A percentile compares a stretch with the other conserved stretches of the same genome.
These are phyloP conservation scores for Russula foetens DNA, from an alignment of 768 basidiomycete genomes.

Conservation along the genomic window DNA sequence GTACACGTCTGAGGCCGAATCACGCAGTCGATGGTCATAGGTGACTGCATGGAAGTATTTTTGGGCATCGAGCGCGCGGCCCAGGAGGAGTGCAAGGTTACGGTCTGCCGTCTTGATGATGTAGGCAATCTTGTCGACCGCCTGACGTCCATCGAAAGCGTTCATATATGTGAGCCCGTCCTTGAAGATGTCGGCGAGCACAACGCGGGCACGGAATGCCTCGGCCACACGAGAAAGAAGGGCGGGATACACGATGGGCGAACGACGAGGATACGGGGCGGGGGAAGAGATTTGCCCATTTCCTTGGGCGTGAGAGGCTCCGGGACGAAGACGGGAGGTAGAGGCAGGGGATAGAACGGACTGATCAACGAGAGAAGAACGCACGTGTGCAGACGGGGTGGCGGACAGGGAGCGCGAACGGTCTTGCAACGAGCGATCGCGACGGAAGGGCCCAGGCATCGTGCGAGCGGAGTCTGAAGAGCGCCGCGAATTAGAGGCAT, in stretches of 20 bases:
- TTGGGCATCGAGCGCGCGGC: slow-evolving; percentile 91
- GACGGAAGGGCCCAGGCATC: slow-evolving; percentile 47
- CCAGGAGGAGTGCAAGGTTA: slow-evolving; percentile 90
- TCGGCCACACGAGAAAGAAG: slow-evolving; percentile 90
- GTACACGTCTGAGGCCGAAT: slow-evolving; percentile 83
- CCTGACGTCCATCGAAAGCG: slow-evolving; percentile 93
- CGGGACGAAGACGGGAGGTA: slow-evolving; percentile 29
- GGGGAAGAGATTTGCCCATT: slow-evolving; percentile 26
- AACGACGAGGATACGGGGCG: slow-evolving; percentile 34
- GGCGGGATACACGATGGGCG: slow-evolving; percentile 90
- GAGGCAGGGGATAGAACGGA: slow-evolving; percentile 23
- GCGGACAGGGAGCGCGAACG: slow-evolving; percentile 74
- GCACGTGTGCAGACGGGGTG: slow-evolving; percentile 38
- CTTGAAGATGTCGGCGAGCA: slow-evolving; percentile 73
- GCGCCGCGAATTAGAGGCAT: slow-evolving; percentile 34
- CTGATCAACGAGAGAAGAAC: slow-evolving; percentile 35
- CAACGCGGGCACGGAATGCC: slow-evolving; percentile 80
- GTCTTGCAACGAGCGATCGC: slow-evolving; percentile 57
- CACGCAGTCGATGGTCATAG: slow-evolving; percentile 92
- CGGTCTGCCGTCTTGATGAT: slow-evolving; percentile 98
- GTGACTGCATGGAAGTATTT: slow-evolving; percentile 99
- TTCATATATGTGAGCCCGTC: slow-evolving; percentile 96
- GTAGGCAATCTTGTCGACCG: slow-evolving; percentile 94
- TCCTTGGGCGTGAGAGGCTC: slow-evolving; percentile 19
- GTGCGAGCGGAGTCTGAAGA: slow-evolving; percentile 67